Base-by-base conservation (phyloP, 2,329 filamentous ascomycete species). In the Rhinocladiella mackenziei region DNA sequence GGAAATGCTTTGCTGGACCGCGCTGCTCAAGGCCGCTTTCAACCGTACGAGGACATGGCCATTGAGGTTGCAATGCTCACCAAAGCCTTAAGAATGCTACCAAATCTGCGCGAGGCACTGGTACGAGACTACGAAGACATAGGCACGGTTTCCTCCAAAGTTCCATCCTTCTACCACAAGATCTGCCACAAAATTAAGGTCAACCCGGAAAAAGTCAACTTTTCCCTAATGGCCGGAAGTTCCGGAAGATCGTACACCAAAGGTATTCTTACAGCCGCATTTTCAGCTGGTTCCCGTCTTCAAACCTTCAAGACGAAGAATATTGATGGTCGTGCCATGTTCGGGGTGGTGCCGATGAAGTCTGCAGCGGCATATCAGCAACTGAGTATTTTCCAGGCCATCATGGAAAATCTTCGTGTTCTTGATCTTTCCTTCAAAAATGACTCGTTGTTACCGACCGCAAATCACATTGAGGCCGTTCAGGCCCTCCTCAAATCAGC, bases 371-470 rank as follows among this genome's bases (percentile, higher is more conserved):
- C 39, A 19, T 32, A 45, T 19, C 46, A 50, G 15, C 48, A 45
- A 39, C 18, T 54, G 13, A 25, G 37, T 19, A 49, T 51, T 17
- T 49, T 46, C 37, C 39, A 45, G 28, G 29, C 31, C 15, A 28
- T 48, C 31, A 39, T 46, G 19, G 38, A 49, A 10, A 34, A 41
- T 28, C 45, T 52, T 20, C 45, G 17, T 3, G 7, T 30, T 17
- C 40, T 54, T 6, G 43, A 52, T 19, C 43, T 54, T n/a, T 44
- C 43, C 18, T 54, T 54, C 42, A 42, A 43, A 17, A 49, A 50
- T 14, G 40, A 45, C 17, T 40, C 45, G 5, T 20, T 48, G 11
- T 25, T 48, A 3, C 19, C 26, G 18, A 39, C 45, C 14, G 49
- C 43, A 19, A 35, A 46, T 17, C 45, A 51, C 23, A 29, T 54